Evolutionary conservation across 2,329 filamentous ascomycete genomes (phyloP).

Genomic region (Camptophora hylomeconis): DNA sequence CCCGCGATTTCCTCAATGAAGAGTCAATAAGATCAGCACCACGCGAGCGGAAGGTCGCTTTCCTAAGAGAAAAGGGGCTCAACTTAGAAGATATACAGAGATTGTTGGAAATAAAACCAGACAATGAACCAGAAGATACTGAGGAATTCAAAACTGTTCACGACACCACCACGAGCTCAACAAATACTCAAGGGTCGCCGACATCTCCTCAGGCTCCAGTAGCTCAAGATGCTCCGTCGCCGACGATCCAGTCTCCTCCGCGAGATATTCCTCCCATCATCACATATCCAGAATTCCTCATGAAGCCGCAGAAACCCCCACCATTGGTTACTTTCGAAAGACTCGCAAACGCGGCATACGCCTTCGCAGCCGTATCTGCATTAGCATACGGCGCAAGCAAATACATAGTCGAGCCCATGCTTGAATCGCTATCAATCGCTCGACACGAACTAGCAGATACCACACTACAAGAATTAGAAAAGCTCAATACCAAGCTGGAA

Average conservation of each 20-base stretch:
- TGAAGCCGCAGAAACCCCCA: conserved; percentile 44
- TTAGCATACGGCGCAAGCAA: conserved; percentile 46
- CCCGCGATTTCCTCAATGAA: conserved; percentile 63
- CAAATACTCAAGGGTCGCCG: conserved; percentile 7
- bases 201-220: not conserved
- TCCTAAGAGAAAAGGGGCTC: conserved; percentile 67
- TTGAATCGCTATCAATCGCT: conserved; percentile 37
- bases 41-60: conserved; percentile 59
- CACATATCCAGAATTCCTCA: conserved; percentile 53
- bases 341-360: conserved; percentile 44
- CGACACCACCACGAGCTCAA: conserved; percentile 9
- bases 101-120: conserved; percentile 39
- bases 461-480: conserved; percentile 37
- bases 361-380: conserved; percentile 41
- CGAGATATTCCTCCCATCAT: conserved; percentile 47
- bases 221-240: conserved; percentile 10
- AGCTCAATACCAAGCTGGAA: conserved; percentile 43
- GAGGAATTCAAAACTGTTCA: conserved; percentile 17
- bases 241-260: conserved; percentile 8
- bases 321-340: conserved; percentile 47
- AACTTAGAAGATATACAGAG: conserved; percentile 52
- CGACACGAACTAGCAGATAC: conserved; percentile 45
- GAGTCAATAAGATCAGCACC: conserved; percentile 56
- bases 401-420: conserved; percentile 47
- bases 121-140: conserved; percentile 5